Base-by-base conservation (phyloP, 768 basidiomycete species). In the Rhodotorula toruloides region DNA sequence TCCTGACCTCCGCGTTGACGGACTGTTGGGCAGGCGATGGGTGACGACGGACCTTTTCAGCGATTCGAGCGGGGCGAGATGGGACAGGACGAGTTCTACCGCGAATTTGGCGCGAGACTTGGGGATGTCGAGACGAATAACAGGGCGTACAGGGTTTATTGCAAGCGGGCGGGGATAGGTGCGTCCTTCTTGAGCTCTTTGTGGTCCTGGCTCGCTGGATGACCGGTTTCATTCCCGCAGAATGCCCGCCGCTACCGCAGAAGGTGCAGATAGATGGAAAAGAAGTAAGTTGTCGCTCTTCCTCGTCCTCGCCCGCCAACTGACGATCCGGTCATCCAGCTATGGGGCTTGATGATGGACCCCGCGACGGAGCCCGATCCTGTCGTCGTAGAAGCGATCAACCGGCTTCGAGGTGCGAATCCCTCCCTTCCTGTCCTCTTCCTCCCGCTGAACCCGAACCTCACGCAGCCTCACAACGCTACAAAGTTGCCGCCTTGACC, bases 291-390 rank as follows among this genome's bases (percentile, higher is more conserved):
- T 5, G 27, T 40, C 13, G 3, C n/a, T n/a, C 29, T 22, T 5
- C 25, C 32, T 4, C 22, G 1, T 48, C 40, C 4, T 40, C 32
- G 3, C 25, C 31, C 25, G 4, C 12, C n/a, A 29, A 22, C 43
- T 40, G 54, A 61, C n/a, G 12, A 3, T 13, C 6, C 3, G 0
- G 2, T 4, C 34, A 4, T 22, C 25, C 48, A 70, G 69, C 69
- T 70, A 2, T 71, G 65, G 65, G 37, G 27, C 0, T 37, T 54
- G 42, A 71, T 71, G 70, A 71, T 71, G 70, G 56, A 58, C 4
- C 65, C 61, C 0, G 58, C 70, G 2, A 37, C 50, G 1, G 56
- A 62, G 25, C 63, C 66, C 0, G 65, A 67, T 36, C 61, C 54
- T 10, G n/a, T 59, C 21, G 62, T 71, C n/a, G 54, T 71, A 0